phyloP scores from a whole-genome alignment of 23 red algal species.

The Cyanidiococcus yangmingshanensis region DNA sequence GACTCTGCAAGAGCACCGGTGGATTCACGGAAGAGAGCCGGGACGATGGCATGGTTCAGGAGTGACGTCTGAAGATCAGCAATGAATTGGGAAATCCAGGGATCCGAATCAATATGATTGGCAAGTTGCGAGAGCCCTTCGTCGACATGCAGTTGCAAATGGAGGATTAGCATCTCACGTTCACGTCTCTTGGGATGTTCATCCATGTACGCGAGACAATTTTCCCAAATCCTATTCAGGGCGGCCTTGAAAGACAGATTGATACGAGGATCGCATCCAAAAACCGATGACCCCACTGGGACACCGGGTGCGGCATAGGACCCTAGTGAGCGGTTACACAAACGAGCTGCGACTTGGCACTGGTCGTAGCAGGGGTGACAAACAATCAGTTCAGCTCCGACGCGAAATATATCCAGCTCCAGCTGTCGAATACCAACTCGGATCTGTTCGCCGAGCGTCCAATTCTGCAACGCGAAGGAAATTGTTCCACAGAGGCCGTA shows the following conservation, averaged over 20 bases:
- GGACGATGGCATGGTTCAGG: background rate
- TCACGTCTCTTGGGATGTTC: background rate
- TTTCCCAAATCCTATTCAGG: background rate
- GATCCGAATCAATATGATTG: background rate
- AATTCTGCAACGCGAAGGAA: background rate
- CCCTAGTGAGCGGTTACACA: background rate
- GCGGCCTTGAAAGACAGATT: background rate
- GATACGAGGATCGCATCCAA: background rate
- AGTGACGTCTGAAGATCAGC: background rate
- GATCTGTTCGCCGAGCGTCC: background rate
- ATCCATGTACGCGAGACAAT: background rate
- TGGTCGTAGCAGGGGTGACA: background rate
- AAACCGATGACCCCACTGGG: background rate
- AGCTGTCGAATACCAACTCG: background rate
- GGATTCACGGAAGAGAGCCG: background rate
- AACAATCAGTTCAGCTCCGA: background rate
- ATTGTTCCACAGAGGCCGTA: background rate
- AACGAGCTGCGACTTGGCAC: background rate
- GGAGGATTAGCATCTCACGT: background rate
- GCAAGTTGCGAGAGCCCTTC: background rate
- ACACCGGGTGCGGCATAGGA: background rate
- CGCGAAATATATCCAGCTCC: background rate
- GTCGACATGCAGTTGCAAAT: background rate
- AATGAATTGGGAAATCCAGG: background rate
- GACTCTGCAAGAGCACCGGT: background rate